phyloP scores from a whole-genome alignment of 2,329 filamentous ascomycete species.

The Penicillium sclerotigenum region DNA sequence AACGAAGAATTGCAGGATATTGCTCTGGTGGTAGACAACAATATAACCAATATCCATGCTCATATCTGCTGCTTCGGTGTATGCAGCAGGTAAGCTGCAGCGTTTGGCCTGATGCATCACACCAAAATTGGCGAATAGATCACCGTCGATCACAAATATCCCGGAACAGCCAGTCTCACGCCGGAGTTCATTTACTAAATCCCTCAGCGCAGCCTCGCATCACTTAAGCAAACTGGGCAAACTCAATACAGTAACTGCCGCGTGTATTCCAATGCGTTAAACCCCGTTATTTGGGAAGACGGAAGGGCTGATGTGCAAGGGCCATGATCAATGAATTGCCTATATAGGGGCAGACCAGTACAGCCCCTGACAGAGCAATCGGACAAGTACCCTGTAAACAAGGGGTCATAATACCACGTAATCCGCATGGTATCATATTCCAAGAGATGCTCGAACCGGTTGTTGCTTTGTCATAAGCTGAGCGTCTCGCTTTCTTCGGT shows the following conservation, averaged over 20 bases:
- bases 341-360: background rate
- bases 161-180: background rate
- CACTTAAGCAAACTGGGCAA: no score
- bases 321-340: background rate
- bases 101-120: background rate
- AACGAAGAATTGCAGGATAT: background rate
- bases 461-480: background rate
- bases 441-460: background rate
- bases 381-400: background rate
- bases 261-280: background rate
- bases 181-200: background rate
- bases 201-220: background rate
- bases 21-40: background rate
- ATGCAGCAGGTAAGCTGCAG: background rate
- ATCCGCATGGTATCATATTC: background rate
- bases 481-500: background rate
- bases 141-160: background rate
- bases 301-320: background rate
- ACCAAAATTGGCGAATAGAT: background rate
- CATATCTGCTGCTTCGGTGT: background rate
- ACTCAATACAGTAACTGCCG: background rate
- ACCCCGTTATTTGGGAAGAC: background rate
- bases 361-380: background rate
- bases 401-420: background rate
- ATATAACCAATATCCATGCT: no score